These are phyloP conservation scores for Kappamyces sp. DNA, from an alignment of 192 early-diverging fungal genomes.

Conservation along the genomic window DNA sequence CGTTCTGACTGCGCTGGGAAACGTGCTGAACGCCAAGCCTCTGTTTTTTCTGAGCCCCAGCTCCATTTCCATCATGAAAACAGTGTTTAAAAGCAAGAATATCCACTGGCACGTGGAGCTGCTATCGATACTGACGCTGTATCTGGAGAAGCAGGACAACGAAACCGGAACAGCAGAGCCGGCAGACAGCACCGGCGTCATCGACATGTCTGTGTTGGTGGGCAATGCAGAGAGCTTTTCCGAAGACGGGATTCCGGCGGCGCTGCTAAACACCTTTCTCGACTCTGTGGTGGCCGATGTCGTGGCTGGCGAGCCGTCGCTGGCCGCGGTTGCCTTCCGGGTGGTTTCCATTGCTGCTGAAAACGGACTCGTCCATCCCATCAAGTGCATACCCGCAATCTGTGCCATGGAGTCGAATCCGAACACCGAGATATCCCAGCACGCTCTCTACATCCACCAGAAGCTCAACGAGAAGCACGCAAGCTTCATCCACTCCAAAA, in stretches of 20 bases:
- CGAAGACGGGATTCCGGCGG: constrained; percentile 81
- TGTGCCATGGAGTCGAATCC: constrained; percentile 76
- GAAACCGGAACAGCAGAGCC: too few species aligned
- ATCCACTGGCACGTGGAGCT: too few species aligned
- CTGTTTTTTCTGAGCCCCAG: too few species aligned
- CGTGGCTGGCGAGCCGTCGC: constrained; percentile 42
- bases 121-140: too few species aligned
- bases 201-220: constrained; percentile 71
- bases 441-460: constrained; percentile 66
- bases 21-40: too few species aligned
- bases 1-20: too few species aligned
- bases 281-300: constrained; percentile 68
- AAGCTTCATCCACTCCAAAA: constrained; percentile 79
- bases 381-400: constrained; percentile 79
- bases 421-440: constrained; percentile 57
- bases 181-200: constrained; percentile 18
- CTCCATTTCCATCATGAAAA: too few species aligned
- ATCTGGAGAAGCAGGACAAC: too few species aligned
- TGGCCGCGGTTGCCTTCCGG: constrained; percentile 72
- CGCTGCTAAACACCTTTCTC: constrained; percentile 87
- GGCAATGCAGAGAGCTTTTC: constrained; percentile 78
- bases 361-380: constrained; percentile 87
- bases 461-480: constrained; percentile 79
- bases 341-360: constrained; percentile 76
- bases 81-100: too few species aligned